These are phyloP conservation scores for Venustampulla echinocandica DNA, from an alignment of 495 filamentous ascomycete genomes.

Conservation along the genomic window DNA sequence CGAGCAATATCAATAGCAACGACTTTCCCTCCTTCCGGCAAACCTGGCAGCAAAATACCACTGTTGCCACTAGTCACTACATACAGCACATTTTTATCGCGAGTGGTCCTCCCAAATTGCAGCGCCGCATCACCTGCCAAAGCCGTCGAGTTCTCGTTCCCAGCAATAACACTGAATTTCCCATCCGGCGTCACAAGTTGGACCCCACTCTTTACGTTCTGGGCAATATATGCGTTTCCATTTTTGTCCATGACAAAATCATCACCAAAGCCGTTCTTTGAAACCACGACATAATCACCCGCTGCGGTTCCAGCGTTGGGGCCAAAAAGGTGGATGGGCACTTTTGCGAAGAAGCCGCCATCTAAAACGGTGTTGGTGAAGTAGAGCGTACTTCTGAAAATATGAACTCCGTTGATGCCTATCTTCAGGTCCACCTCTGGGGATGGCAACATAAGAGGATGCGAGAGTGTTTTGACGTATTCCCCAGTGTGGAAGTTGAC, in stretches of 20 bases:
- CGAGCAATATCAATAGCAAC: slow-evolving; percentile 16
- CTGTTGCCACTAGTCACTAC: slow-evolving; percentile 19
- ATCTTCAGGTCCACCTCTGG: slow-evolving; percentile 11
- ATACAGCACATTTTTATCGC: slow-evolving; percentile 21
- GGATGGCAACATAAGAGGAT: slow-evolving; percentile 19
- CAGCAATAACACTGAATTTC: slow-evolving; percentile 13
- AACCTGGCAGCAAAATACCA: slow-evolving; percentile 13
- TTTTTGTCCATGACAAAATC: slow-evolving; percentile 20
- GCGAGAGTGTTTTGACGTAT: slow-evolving; percentile 27
- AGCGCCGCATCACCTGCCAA: slow-evolving; percentile 19
- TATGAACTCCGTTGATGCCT: slow-evolving; percentile 34
- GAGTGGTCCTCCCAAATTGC: slow-evolving; percentile 20
- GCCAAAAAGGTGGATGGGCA: slow-evolving; percentile 10
- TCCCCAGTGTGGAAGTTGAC: slow-evolving; percentile 28
- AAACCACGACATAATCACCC: slow-evolving; percentile 10
- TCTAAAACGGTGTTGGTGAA: slow-evolving; percentile 28
- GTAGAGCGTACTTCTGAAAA: slow-evolving; percentile 29
- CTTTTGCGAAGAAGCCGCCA: slow-evolving; percentile 8
- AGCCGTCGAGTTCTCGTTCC: slow-evolving; percentile 10
- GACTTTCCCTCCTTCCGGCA: slow-evolving; percentile 18
- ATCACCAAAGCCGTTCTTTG: slow-evolving; percentile 11
- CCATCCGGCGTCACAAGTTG: slow-evolving; percentile 15
- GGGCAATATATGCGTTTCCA: slow-evolving; percentile 19
- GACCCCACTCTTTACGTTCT: slow-evolving; percentile 11
- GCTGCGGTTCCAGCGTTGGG: slow-evolving; percentile 11